Conservation (phyloP, 73 alveolate genomes). For the Uronychia binucleata region DNA sequence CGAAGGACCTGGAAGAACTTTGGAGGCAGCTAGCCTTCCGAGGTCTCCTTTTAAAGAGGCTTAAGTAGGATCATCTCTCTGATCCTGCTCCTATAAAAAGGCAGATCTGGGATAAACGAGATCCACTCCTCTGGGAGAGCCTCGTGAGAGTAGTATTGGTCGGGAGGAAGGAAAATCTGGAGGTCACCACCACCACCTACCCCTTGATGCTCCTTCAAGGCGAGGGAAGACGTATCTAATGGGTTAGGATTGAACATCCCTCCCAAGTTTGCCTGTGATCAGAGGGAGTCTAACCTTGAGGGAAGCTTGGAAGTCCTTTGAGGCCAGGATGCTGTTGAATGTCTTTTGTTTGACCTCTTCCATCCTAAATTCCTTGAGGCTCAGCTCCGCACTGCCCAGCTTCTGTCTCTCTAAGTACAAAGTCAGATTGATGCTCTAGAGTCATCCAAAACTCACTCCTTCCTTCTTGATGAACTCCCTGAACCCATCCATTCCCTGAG, state of each 20-base stretch:
- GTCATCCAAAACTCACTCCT: not conserved
- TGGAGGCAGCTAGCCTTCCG: too few relatives aligned
- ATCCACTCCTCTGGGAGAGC: constrained; percentile 54
- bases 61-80: not conserved
- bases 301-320: not conserved
- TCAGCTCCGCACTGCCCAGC: not conserved
- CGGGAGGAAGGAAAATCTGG: constrained; percentile 37
- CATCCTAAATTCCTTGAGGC: not conserved
- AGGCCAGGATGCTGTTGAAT: constrained; percentile 14
- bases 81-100: not conserved
- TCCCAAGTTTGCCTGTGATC: constrained; percentile 5
- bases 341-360: not conserved
- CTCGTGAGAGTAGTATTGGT: constrained; percentile 32
- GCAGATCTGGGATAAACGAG: constrained; percentile 11
- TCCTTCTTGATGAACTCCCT: not conserved
- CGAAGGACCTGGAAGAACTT: too few relatives aligned
- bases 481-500: not conserved
- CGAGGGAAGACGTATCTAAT: not conserved
- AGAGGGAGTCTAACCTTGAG: constrained; percentile 14
- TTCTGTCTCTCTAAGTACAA: not conserved
- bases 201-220: not conserved
- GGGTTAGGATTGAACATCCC: not conserved
- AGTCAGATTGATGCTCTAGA: not conserved
- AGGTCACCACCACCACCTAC: constrained; percentile 12
- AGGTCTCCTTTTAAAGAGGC: too few relatives aligned